Conservation (phyloP, 352 stramenopile species). For the Phytophthora kernoviae region DNA sequence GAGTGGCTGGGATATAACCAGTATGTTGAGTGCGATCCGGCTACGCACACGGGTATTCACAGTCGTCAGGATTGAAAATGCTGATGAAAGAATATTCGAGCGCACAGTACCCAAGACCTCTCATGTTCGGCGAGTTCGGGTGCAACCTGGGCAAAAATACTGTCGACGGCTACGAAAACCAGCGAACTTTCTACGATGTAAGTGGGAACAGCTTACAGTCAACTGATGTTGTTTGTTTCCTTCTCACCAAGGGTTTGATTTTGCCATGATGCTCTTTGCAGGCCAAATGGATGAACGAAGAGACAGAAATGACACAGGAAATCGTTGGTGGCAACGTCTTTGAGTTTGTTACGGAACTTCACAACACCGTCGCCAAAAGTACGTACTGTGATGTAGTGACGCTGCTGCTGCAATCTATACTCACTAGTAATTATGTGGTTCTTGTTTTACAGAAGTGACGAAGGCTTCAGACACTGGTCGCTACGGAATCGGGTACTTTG, state of each 20-base stretch:
- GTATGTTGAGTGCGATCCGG: slow-evolving; percentile 64
- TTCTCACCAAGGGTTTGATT: too few species aligned
- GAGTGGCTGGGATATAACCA: slow-evolving; percentile 58
- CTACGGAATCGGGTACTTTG: slow-evolving; percentile 70
- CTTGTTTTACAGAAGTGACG: slow-evolving; percentile 28
- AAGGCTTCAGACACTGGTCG: slow-evolving; percentile 57
- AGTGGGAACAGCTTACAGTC: slow-evolving; percentile 1
- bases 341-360: slow-evolving; percentile 78
- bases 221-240: too few species aligned
- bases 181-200: slow-evolving; percentile 70
- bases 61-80: slow-evolving; percentile 52
- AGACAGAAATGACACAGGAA: slow-evolving; percentile 68
- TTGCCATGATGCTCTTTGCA: slow-evolving; percentile 12
- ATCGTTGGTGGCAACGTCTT: slow-evolving; percentile 83
- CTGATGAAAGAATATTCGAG: slow-evolving; percentile 66
- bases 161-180: slow-evolving; percentile 62
- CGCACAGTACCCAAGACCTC: slow-evolving; percentile 47
- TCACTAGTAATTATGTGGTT: not conserved
- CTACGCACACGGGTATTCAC: slow-evolving; percentile 43
- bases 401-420: not conserved
- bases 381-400: slow-evolving; percentile 3
- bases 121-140: slow-evolving; percentile 78
- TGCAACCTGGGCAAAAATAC: slow-evolving; percentile 70
- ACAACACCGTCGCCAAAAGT: slow-evolving; percentile 59
- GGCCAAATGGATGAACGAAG: slow-evolving; percentile 88